Base-by-base conservation (phyloP, 2,329 filamentous ascomycete genomes). In the Trichoderma endophyticum region DNA sequence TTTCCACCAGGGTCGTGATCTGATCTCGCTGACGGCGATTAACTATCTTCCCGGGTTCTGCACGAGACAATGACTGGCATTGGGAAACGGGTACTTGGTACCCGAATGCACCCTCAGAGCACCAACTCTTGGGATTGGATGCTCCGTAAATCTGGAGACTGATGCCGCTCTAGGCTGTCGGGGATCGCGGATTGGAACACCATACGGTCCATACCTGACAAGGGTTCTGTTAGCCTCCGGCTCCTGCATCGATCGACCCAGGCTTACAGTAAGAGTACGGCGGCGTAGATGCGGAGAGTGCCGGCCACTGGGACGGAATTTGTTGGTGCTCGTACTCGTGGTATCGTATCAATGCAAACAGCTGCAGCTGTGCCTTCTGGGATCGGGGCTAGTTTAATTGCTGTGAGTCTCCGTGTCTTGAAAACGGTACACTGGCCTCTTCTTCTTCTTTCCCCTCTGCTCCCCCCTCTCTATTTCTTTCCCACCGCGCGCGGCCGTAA, bases 181-280 rank as follows among this genome's bases (percentile, higher is more conserved):
- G 24, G 64, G 54, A 39, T 48, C 28, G 65, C 54, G 26, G 36
- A 39, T 11, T 32, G n/a, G 36, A 18, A 69, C 39, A 3, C 51
- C 15, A 59, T 30, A 24, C 30, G 30, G 30, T 30, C 30, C 30
- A 30, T 30, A 30, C 56, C 9, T 36, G 65, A 51, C 65, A 30
- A 60, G 65, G 65, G 65, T 43, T 24, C n/a, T 60, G 26, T 60
- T 51, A 69, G 65, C 14, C 56, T 60, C 54, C 56, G 26, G 64
- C 32, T 67, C 32, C 28, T 56, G 48, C 64, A 28, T 67, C 56
- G 56, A 69, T 69, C 65, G 34, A 34, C 65, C 56, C 36, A 56
- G 54, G 54, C 36, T 26, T 32, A 26, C 9, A 4, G 39, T 39
- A 39, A 4, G 11, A 11, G 34, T 14, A 43, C 36, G 26, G 24